phyloP scores from a whole-genome alignment of 2,329 filamentous ascomycete genomes.

The Ploettnerulaceae sp. region DNA sequence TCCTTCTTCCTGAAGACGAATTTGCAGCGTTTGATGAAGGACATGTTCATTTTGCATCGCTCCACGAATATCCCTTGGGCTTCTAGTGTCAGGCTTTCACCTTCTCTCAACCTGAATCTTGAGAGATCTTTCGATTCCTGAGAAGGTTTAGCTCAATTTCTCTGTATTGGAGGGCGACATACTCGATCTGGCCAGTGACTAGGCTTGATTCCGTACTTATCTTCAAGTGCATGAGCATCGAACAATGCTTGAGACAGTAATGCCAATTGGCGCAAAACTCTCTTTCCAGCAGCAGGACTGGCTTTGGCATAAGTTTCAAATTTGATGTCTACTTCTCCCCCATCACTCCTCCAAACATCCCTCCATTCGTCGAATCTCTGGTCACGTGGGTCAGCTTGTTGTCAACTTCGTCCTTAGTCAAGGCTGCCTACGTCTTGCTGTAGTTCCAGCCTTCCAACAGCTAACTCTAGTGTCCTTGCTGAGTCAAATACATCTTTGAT shows the following conservation, averaged over 20 bases:
- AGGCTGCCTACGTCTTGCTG: constrained; percentile 23
- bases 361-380: constrained; percentile 28
- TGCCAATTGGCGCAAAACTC: constrained; percentile 21
- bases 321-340: constrained; percentile 23
- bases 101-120: constrained; percentile 20
- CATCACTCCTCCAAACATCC: constrained; percentile 26
- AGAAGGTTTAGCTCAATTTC: background rate
- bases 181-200: constrained; percentile 22
- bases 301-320: constrained; percentile 26
- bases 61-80: constrained; percentile 25
- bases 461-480: constrained; percentile 16
- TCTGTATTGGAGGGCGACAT: background rate
- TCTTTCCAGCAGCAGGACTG: constrained; percentile 19
- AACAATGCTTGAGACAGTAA: constrained; percentile 24
- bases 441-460: constrained; percentile 26
- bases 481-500: constrained; percentile 26
- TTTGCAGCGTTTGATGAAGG: constrained; percentile 26
- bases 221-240: constrained; percentile 24
- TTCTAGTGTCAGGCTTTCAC: constrained; percentile 24
- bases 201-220: constrained; percentile 27
- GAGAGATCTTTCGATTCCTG: constrained; percentile 28
- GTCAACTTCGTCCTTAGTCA: background rate
- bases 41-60: constrained; percentile 24
- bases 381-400: constrained; percentile 18
- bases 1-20: constrained; percentile 26